phyloP scores from a whole-genome alignment of 148 eudicot genomes.

The Amaranthus cruentus region DNA sequence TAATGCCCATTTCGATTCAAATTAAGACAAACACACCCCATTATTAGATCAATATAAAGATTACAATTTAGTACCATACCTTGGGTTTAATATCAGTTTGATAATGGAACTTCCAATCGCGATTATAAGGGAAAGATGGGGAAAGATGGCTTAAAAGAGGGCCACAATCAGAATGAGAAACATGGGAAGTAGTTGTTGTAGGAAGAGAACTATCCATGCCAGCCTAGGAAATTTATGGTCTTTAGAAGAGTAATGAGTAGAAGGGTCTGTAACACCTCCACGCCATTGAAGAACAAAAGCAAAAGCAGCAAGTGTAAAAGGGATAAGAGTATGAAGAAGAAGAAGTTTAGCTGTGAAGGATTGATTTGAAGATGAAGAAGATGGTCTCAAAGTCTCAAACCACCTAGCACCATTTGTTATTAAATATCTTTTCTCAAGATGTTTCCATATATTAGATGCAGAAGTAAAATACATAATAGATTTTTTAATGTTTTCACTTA shows the following conservation, averaged over 20 bases:
- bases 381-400: slow-evolving; percentile 13
- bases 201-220: slow-evolving; percentile 73
- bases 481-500: too few relatives aligned
- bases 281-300: slow-evolving; percentile 96
- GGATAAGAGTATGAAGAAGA: slow-evolving; percentile 67
- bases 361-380: slow-evolving; percentile 32
- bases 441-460: too few relatives aligned
- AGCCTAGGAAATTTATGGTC: slow-evolving; percentile 46
- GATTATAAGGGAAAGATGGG: slow-evolving; percentile 56
- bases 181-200: slow-evolving; percentile 17
- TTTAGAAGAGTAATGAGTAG: slow-evolving; percentile 64
- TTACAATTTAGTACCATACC: slow-evolving; percentile 35
- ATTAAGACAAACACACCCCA: slow-evolving; percentile 22
- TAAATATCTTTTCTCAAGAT: too few relatives aligned
- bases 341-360: slow-evolving; percentile 61
- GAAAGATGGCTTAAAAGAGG: slow-evolving; percentile 35
- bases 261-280: slow-evolving; percentile 73
- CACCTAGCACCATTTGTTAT: too few relatives aligned
- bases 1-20: slow-evolving; percentile 14
- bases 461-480: too few relatives aligned
- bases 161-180: slow-evolving; percentile 45
- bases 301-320: slow-evolving; percentile 70
- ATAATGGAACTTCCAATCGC: slow-evolving; percentile 65
- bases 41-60: slow-evolving; percentile 19
- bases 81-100: slow-evolving; percentile 74